Evolutionary conservation across 1,284 basidiomycete species (phyloP).

Genomic region (Inonotus hispidus): DNA sequence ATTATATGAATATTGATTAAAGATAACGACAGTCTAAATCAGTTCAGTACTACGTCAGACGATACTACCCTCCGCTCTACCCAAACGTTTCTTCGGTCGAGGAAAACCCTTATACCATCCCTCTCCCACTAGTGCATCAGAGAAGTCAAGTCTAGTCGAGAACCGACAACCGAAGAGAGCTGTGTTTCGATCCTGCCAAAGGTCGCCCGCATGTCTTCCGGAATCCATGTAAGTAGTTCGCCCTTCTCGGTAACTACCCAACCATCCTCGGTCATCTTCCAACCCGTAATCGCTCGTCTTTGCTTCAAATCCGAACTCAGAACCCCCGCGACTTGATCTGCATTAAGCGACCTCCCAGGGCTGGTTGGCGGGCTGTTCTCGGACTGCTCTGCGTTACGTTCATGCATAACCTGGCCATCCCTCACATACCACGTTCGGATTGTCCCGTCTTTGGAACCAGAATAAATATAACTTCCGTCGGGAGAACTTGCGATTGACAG

Average conservation of each 20-base stretch:
- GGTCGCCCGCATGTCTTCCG: neutral
- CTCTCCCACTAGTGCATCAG: neutral
- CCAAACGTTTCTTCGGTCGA: neutral
- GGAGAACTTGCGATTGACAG: constrained; percentile 12
- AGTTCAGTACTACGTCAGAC: too few species aligned
- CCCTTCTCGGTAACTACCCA: neutral
- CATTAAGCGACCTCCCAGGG: too few species aligned
- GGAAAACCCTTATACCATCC: neutral
- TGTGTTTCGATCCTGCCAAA: neutral
- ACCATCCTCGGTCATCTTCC: neutral
- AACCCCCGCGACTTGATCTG: neutral
- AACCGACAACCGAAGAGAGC: neutral
- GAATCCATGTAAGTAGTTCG: neutral
- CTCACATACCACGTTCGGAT: neutral
- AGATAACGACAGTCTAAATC: too few species aligned
- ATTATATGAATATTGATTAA: too few species aligned
- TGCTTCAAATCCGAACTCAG: neutral
- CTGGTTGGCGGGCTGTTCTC: too few species aligned
- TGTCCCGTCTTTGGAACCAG: neutral
- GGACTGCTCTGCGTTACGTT: neutral
- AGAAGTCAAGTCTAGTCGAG: neutral
- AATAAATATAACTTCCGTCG: constrained; percentile 1
- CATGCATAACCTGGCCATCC: too few species aligned
- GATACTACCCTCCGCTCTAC: too few species aligned
- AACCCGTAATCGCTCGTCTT: neutral